Percentiles rank a stretch among this genome's conserved stretches.
Conservation (phyloP, 306 rosid genomes). For the Inga oerstediana region DNA sequence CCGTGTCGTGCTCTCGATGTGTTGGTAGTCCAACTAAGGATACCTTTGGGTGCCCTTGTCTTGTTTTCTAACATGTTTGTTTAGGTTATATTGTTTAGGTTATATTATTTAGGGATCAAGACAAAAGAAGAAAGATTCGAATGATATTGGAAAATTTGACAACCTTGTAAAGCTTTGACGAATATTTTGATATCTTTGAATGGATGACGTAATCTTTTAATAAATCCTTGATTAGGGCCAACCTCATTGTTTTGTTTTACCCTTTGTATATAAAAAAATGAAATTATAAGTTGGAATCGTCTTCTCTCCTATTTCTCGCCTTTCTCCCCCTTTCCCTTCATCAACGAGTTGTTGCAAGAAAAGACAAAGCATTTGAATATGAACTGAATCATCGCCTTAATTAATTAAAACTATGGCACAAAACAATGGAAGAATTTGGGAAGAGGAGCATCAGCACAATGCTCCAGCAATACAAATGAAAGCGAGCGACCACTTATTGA, state of each 20-base stretch:
- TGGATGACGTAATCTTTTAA: not conserved
- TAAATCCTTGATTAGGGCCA: not conserved
- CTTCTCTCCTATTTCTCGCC: not conserved
- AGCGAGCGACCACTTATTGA: slow-evolving; percentile 21
- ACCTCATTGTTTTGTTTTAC: not conserved
- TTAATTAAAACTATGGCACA: not conserved
- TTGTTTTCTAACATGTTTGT: slow-evolving; percentile 13
- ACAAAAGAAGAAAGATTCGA: not conserved
- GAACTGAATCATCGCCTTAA: slow-evolving; percentile 2
- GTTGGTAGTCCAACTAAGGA: slow-evolving; percentile 25
- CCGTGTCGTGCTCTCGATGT: not conserved
- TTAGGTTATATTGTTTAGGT: slow-evolving; percentile 9
- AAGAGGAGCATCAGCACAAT: slow-evolving; percentile 40
- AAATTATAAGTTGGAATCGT: not conserved
- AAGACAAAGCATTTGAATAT: slow-evolving; percentile 18
- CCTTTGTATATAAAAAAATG: not conserved
- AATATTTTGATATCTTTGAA: not conserved
- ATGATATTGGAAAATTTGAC: not conserved
- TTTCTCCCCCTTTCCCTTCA: too few species aligned
- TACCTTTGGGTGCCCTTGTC: not conserved
- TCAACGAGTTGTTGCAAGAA: not conserved
- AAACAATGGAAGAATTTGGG: slow-evolving; percentile 32
- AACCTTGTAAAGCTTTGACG: not conserved
- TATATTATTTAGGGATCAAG: not conserved
- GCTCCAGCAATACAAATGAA: slow-evolving; percentile 37